Evolutionary conservation across 108 stramenopile species (phyloP).

Genomic region (Discostella stelligeroides): DNA sequence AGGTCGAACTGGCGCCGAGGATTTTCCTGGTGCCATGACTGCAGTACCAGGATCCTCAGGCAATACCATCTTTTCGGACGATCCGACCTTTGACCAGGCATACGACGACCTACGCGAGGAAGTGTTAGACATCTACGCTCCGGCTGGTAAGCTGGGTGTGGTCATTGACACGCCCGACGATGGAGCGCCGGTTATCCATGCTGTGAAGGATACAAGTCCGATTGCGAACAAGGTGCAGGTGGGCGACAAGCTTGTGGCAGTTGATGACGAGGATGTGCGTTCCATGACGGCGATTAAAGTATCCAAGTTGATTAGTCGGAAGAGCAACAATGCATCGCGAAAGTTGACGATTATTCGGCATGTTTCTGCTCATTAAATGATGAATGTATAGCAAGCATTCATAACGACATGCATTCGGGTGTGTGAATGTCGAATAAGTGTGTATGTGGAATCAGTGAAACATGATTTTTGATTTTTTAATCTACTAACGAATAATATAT

Average conservation of each 20-base stretch:
- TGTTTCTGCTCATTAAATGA: conserved; percentile 1
- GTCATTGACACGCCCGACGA: conserved; percentile 91
- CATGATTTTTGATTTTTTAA: no score
- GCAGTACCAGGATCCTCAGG: conserved; percentile 56
- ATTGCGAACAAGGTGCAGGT: conserved; percentile 80
- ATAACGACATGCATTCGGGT: no score
- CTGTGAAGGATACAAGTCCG: conserved; percentile 83
- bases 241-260: conserved; percentile 86
- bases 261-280: conserved; percentile 88
- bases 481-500: no score
- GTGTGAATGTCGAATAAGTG: no score
- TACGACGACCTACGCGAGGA: conserved; percentile 66
- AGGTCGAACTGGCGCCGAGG: conserved; percentile 47
- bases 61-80: conserved; percentile 49
- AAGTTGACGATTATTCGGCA: conserved; percentile 76
- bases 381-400: no score
- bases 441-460: no score
- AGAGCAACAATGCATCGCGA: conserved; percentile 75
- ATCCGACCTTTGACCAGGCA: conserved; percentile 43
- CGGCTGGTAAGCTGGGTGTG: conserved; percentile 88
- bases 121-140: conserved; percentile 78
- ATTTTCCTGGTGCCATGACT: not conserved
- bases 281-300: conserved; percentile 92
- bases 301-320: conserved; percentile 82
- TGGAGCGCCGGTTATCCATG: conserved; percentile 86